Conservation (phyloP, 2,329 filamentous ascomycete species). For the Hymenoscyphus scutula region DNA sequence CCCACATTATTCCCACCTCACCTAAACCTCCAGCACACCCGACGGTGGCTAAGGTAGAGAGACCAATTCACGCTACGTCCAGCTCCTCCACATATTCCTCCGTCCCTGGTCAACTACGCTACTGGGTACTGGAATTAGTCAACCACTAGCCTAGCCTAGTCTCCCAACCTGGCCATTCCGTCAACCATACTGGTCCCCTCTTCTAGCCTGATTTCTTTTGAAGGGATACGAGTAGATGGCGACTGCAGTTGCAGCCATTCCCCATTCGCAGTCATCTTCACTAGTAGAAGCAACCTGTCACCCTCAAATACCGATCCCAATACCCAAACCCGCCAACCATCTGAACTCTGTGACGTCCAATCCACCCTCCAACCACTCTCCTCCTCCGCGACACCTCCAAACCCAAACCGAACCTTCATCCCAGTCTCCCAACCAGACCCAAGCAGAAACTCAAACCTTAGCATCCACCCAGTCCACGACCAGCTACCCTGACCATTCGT, state of each 20-base stretch:
- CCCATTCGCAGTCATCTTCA: neutral
- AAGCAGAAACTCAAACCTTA: constrained; percentile 3
- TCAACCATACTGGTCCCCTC: neutral
- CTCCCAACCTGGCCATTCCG: neutral
- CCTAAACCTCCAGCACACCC: neutral
- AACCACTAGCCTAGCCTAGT: neutral
- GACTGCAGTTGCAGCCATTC: constrained; percentile 4
- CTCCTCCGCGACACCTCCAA: neutral
- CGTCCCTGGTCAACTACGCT: neutral
- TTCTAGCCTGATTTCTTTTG: neutral
- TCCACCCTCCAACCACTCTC: neutral
- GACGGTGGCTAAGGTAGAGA: neutral
- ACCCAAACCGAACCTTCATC: constrained; percentile 2
- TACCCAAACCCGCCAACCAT: neutral
- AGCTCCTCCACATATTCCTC: neutral
- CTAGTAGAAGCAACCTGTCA: neutral
- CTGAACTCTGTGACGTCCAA: neutral
- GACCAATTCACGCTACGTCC: neutral
- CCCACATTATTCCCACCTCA: neutral
- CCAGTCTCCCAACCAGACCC: neutral
- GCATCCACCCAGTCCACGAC: neutral
- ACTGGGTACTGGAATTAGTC: neutral
- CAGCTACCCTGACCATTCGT: neutral
- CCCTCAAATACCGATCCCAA: neutral
- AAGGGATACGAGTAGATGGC: constrained; percentile 6